Evolutionary conservation across 371 early-diverging fungal genomes (phyloP), one percentile per base, ranked within the genome.

Genomic region (Haplosporangium sp.): DNA sequence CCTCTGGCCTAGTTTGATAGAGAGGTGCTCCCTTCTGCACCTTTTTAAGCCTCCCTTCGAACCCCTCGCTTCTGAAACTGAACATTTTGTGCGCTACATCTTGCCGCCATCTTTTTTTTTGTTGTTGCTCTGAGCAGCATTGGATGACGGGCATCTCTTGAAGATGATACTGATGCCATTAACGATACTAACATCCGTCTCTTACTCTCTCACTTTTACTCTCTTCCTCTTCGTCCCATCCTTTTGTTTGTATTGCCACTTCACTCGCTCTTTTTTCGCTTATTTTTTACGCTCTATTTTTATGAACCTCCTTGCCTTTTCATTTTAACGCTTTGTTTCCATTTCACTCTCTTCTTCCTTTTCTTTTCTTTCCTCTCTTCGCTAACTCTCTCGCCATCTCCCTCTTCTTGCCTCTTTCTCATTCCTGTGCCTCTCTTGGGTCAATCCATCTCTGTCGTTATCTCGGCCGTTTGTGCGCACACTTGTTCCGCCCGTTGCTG

Each of bases 301-400:
- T 60, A 60, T 40, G 54, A 36, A 62, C 40, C 63, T 62, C 55
- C 55, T 62, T 62, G 63, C 63, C 43, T 62, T 55, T 54, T 38
- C n/a, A 36, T 60, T 16, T 40, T 50, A 5, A 11, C 41, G 37
- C 36, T 40, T 47, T 57, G 6, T 65, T 65, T 14, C 6, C 29
- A 9, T 23, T 29, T 48, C 21, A 41, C 53, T 21, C 41, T 52
- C 46, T 45, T 46, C 8, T 14, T 16, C 40, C 29, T 37, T 48
- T 42, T 11, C 42, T 57, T 45, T 48, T 55, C n/a, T n/a, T 6
- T 55, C 38, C 47, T 55, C 36, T 36, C 41, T n/a, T 46, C 47
- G 36, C 18, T 23, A 18, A 0, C 37, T 45, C 16, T 36, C 18
- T 47, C 51, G 8, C 40, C 41, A 20, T 29, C 20, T 46, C 6